phyloP scores from a whole-genome alignment of 805 yeast species.

The Saturnispora ahearnii region DNA sequence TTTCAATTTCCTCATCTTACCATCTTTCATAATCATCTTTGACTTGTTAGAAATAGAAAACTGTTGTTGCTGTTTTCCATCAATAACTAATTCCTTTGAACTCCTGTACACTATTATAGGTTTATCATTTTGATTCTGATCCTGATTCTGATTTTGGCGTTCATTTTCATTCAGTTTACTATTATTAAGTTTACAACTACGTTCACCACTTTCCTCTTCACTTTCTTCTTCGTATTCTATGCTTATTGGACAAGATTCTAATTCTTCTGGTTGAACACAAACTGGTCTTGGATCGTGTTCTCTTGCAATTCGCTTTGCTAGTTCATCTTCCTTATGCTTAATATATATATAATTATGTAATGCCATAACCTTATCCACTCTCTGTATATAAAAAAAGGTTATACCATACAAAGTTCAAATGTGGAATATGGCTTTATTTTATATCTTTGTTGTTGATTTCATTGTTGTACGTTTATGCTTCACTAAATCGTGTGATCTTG shows the following conservation, averaged over 20 bases:
- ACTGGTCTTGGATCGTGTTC: slow-evolving; percentile 26
- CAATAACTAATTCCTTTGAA: slow-evolving; percentile 3
- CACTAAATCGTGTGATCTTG: neutral
- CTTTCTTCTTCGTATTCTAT: slow-evolving; percentile 7
- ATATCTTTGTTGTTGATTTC: too few relatives aligned
- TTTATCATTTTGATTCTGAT: neutral
- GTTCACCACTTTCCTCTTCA: neutral
- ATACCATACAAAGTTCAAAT: too few relatives aligned
- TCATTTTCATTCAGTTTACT: neutral
- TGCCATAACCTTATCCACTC: slow-evolving; percentile 27
- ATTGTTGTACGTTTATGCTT: too few relatives aligned
- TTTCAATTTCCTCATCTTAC: slow-evolving; percentile 14
- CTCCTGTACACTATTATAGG: slow-evolving; percentile 1
- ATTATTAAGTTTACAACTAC: neutral
- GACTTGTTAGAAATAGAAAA: neutral
- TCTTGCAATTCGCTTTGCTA: slow-evolving; percentile 31
- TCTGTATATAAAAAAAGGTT: too few relatives aligned
- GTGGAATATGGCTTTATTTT: too few relatives aligned
- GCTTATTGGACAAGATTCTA: neutral
- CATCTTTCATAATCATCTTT: slow-evolving; percentile 12
- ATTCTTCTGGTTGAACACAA: neutral
- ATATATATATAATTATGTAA: slow-evolving; percentile 36
- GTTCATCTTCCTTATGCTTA: slow-evolving; percentile 30
- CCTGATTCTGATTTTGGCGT: too few relatives aligned
- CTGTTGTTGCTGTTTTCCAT: neutral